Base-by-base conservation (phyloP, 257 asterid species). In the Thymus quinquecostatus region DNA sequence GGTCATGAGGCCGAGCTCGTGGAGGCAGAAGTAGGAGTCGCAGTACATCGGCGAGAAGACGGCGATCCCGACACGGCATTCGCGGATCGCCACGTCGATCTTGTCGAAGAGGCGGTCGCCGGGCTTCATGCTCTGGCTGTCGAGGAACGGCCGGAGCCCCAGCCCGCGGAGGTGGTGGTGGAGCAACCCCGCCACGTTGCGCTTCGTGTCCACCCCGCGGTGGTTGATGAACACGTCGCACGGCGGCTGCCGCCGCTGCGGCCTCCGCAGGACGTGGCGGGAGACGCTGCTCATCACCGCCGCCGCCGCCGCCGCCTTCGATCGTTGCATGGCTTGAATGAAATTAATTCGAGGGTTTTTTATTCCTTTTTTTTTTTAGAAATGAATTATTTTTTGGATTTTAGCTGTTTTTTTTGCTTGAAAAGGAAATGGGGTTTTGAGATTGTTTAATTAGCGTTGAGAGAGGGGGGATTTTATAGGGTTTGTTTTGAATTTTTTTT, bases 151-250 rank as follows among this genome's bases (percentile, higher is more conserved):
- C 4, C 78, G 78, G 40, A 88, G 74, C 41, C 80, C 71, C 4
- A 83, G 44, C 51, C 76, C 67, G 2, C 80, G 74, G 10, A 92
- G 84, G 74, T 86, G 87, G 74, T 84, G 86, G 71, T 85, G 84
- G 0, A 92, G 41, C 70, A 92, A 64, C 5, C 97, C 98, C 5
- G 97, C 87, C 12, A 92, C 91, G 79, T 88, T 92, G 12, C 78
- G 71, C 53, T 90, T 92, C 12, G 98, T 92, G 78, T 92, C 98
- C 21, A 82, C 70, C 2, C 97, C 96, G 0, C 98, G 88, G 58
- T 92, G 97, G 77, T 88, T 92, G 75, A 92, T 84, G 88, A 92
- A 92, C 48, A 92, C 89, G 8, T 90, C 96, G 73, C 92, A 87
- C 0, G 86, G 72, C 4, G 76, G 60, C 36, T 1, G 49, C 1